Evolutionary conservation across 2,329 filamentous ascomycete genomes (phyloP).

Genomic region (Nemania sp.): DNA sequence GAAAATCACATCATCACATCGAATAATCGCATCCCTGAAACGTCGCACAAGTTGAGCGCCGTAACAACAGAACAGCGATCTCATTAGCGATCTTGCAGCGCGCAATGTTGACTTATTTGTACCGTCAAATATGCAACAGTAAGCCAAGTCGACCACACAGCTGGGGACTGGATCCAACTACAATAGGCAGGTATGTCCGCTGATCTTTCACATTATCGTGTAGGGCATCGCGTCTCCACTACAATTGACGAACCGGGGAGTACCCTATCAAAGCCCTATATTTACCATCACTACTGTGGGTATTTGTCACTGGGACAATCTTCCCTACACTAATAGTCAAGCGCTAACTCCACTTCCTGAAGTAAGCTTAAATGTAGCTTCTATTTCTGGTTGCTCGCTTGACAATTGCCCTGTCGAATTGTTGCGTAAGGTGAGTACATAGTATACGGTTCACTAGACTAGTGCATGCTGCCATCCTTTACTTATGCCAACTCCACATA

Average conservation of each 20-base stretch:
- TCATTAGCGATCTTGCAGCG: not conserved
- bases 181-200: slow-evolving; percentile 19
- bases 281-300: slow-evolving; percentile 6
- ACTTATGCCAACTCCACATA: no score
- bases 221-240: slow-evolving; percentile 4
- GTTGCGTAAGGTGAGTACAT: no score
- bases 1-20: not conserved
- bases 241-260: slow-evolving; percentile 11
- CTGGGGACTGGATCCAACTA: slow-evolving; percentile 5
- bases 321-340: slow-evolving; percentile 3
- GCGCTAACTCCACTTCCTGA: slow-evolving; percentile 9
- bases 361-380: slow-evolving; percentile 24
- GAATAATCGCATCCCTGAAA: not conserved
- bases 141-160: slow-evolving; percentile 12
- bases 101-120: not conserved
- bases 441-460: no score
- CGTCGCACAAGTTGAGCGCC: not conserved
- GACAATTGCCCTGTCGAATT: not conserved
- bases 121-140: slow-evolving; percentile 20
- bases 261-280: slow-evolving; percentile 14
- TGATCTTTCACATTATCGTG: slow-evolving; percentile 3
- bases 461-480: no score
- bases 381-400: slow-evolving; percentile 16
- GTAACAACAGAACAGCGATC: not conserved
- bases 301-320: slow-evolving; percentile 24